Percentiles rank a stretch among this genome's conserved stretches.
Conservation (phyloP, 2,329 filamentous ascomycete genomes). For the Chrysoporthe puriensis region DNA sequence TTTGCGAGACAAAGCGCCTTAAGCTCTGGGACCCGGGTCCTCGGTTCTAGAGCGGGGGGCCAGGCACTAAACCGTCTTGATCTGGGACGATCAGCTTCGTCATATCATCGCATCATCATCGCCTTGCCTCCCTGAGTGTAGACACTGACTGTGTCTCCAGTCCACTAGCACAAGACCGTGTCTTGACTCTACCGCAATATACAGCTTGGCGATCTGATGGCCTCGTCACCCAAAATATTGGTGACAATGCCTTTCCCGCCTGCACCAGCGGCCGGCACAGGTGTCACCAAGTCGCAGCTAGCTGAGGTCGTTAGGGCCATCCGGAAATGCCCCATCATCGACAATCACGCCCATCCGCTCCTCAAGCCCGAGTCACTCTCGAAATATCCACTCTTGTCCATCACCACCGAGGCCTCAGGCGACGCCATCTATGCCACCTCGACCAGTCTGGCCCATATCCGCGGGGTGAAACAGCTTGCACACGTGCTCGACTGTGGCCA, state of each 20-base stretch:
- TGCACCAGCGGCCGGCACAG: conserved; percentile 13
- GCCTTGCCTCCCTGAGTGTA: background rate
- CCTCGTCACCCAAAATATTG: background rate
- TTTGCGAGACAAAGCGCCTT: no score
- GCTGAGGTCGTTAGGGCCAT: conserved; percentile 46
- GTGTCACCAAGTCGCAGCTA: conserved; percentile 34
- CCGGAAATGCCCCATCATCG: conserved; percentile 65
- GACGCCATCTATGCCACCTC: conserved; percentile 65
- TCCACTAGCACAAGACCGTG: background rate
- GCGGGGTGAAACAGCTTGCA: conserved; percentile 71
- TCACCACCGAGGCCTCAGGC: conserved; percentile 74
- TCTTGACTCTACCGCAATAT: background rate
- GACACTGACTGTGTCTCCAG: background rate
- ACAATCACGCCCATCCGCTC: conserved; percentile 74
- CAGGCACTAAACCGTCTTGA: background rate
- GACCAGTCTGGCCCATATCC: conserved; percentile 69
- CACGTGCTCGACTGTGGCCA: conserved; percentile 64
- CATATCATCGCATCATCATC: background rate
- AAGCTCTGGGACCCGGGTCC: background rate
- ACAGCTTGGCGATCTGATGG: background rate
- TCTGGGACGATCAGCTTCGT: background rate
- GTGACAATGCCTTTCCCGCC: conserved; percentile 10
- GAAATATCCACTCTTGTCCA: conserved; percentile 57
- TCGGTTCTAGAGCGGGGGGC: background rate
- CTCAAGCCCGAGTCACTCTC: conserved; percentile 55